These are phyloP conservation scores for Globisporangium ultimum DNA, from an alignment of 352 stramenopile genomes.

Conservation along the genomic window DNA sequence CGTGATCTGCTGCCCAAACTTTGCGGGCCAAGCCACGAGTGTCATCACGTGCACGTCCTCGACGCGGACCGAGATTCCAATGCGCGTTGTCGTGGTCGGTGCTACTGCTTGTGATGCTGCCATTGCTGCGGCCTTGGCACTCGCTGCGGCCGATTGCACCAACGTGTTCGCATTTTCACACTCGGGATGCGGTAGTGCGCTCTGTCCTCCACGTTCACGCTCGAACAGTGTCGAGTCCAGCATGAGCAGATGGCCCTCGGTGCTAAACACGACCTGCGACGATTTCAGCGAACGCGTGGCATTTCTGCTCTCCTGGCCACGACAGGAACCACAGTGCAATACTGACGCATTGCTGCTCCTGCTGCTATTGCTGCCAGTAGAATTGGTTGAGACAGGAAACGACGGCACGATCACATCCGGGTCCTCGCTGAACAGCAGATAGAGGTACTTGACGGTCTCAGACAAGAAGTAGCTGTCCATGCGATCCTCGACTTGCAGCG, in stretches of 20 bases:
- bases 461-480: conserved; percentile 99
- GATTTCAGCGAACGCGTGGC: conserved; percentile 45
- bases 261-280: conserved; percentile 78
- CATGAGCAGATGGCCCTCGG: conserved; percentile 77
- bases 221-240: conserved; percentile 55
- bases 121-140: not conserved
- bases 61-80: conserved; percentile 59
- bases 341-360: not conserved
- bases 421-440: conserved; percentile 96
- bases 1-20: conserved; percentile 56
- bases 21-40: conserved; percentile 57
- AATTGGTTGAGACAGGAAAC: conserved; percentile 9
- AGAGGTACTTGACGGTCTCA: conserved; percentile 99
- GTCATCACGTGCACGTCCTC: conserved; percentile 65
- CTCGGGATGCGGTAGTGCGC: conserved; percentile 13
- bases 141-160: conserved; percentile 6
- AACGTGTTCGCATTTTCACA: conserved; percentile 59
- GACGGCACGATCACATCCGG: conserved; percentile 65
- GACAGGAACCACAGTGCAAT: not conserved
- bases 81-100: conserved; percentile 18
- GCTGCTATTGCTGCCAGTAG: conserved; percentile 3
- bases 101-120: not conserved
- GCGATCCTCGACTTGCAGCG: conserved; percentile 89
- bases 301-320: not conserved
- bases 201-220: conserved; percentile 8